Conservation (phyloP, 352 stramenopile genomes). For the Pythium volutum region DNA sequence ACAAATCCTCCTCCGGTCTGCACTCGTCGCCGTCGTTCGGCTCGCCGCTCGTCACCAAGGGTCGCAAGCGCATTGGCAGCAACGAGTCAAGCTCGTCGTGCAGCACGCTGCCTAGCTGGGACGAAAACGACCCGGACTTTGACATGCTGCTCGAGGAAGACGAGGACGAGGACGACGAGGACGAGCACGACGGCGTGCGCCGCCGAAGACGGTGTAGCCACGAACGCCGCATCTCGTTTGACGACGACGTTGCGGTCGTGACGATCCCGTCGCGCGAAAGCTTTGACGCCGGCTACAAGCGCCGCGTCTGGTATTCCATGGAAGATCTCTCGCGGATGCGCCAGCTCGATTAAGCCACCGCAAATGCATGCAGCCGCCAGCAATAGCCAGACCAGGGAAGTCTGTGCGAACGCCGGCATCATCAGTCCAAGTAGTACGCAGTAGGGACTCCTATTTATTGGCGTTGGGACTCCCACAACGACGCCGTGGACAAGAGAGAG, state of each 20-base stretch:
- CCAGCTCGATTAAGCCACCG: conserved; percentile 19
- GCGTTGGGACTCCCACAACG: too few relatives aligned
- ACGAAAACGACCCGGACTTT: conserved; percentile 31
- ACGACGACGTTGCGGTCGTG: conserved; percentile 66
- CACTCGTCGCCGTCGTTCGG: background rate
- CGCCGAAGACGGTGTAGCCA: conserved; percentile 64
- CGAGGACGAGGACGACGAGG: conserved; percentile 55
- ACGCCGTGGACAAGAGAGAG: background rate
- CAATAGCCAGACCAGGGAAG: conserved; percentile 1
- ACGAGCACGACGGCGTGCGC: conserved; percentile 31
- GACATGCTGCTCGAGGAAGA: conserved; percentile 41
- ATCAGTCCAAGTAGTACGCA: background rate
- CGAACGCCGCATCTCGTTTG: conserved; percentile 75
- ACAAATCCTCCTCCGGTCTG: background rate
- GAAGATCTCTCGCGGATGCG: conserved; percentile 64
- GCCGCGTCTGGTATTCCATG: conserved; percentile 68
- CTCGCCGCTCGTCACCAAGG: conserved; percentile 31
- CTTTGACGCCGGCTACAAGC: conserved; percentile 79
- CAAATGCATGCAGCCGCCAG: background rate
- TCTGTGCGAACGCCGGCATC: background rate
- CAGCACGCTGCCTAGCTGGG: conserved; percentile 53
- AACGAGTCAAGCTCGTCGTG: conserved; percentile 23
- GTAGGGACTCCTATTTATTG: conserved; percentile 28
- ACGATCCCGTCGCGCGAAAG: conserved; percentile 65
- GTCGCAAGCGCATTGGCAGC: conserved; percentile 41